Evolutionary conservation across 805 yeast genomes (phyloP).

Genomic region (Ogataea saltuana): DNA sequence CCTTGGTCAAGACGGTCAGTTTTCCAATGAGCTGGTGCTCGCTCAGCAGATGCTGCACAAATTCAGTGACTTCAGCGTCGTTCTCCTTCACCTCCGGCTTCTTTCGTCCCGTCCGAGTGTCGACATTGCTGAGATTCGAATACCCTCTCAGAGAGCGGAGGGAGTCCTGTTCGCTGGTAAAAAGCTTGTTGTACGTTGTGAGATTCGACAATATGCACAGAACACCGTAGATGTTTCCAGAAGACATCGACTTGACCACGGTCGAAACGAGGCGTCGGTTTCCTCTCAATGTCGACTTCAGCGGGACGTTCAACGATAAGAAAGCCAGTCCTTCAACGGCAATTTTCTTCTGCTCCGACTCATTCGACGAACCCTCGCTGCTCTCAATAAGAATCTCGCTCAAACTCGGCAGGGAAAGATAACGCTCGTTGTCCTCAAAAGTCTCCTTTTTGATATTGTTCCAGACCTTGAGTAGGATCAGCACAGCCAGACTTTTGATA

Average conservation of each 20-base stretch:
- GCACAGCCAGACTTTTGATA: conserved; percentile 36
- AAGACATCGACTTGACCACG: conserved; percentile 19
- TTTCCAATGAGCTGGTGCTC: conserved; percentile 25
- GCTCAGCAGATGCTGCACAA: conserved; percentile 27
- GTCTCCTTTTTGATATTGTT: conserved; percentile 42
- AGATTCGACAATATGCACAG: conserved; percentile 44
- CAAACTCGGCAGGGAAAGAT: conserved; percentile 37
- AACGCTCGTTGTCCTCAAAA: conserved; percentile 28
- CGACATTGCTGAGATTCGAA: conserved; percentile 30
- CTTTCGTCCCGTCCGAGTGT: conserved; percentile 30
- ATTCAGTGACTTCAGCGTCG: conserved; percentile 31
- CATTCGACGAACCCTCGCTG: conserved; percentile 5
- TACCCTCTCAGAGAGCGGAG: conserved; percentile 40
- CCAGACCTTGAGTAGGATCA: conserved; percentile 61
- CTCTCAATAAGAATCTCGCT: conserved; percentile 30
- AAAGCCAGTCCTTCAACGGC: conserved; percentile 38
- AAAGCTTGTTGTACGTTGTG: conserved; percentile 34
- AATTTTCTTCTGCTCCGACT: conserved; percentile 25
- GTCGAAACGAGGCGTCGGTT: conserved; percentile 34
- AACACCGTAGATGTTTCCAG: conserved; percentile 39
- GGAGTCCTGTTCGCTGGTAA: conserved; percentile 36
- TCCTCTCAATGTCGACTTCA: conserved; percentile 38
- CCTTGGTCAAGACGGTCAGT: conserved; percentile 16
- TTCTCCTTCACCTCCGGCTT: conserved; percentile 32
- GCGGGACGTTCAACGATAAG: conserved; percentile 36